Evolutionary conservation across 345 rosid species (phyloP), one percentile per base, ranked within the genome.

Genomic region (Mangifera indica): DNA sequence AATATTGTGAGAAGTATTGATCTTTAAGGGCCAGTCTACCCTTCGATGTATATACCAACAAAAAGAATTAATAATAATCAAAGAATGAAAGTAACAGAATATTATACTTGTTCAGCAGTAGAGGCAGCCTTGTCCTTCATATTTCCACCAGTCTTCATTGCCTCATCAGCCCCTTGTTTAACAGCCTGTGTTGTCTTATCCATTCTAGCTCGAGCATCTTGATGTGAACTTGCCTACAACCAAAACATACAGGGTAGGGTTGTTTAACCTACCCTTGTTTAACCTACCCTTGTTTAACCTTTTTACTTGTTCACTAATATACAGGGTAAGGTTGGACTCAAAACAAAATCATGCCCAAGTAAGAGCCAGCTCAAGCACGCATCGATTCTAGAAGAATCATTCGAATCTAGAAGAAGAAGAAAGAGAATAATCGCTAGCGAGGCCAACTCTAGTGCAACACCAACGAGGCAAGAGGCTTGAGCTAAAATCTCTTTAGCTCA

Each of bases 211-310:
- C 72, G 13, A 37, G 71, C 60, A 6, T 72, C 74, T 49, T 51
- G 71, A 26, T 59, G 51, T 0, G 76, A 72, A 55, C 77, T 74
- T 1, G 60, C 76, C 84, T 81, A 42, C 9, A 8, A 5, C 60
- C 21, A 25, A 44, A 40, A 34, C 20, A 11, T 76, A 83, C 82
- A n/a, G n/a, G n/a, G n/a, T n/a, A n/a, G n/a, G n/a, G n/a, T 40
- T 73, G 49, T 34, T 25, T 48, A 57, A 81, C 82, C 69, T n/a
- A n/a, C n/a, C n/a, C n/a, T n/a, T n/a, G n/a, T n/a, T n/a, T n/a
- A n/a, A n/a, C n/a, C n/a, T n/a, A n/a, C 5, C 74, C 82, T 60
- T 74, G 74, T 59, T 78, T 81, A 12, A 75, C 56, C n/a, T n/a
- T n/a, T n/a, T n/a, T n/a, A n/a, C n/a, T n/a, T n/a, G n/a, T n/a